Evolutionary conservation across 495 filamentous ascomycete species (phyloP).

Genomic region (Tuber borchii): DNA sequence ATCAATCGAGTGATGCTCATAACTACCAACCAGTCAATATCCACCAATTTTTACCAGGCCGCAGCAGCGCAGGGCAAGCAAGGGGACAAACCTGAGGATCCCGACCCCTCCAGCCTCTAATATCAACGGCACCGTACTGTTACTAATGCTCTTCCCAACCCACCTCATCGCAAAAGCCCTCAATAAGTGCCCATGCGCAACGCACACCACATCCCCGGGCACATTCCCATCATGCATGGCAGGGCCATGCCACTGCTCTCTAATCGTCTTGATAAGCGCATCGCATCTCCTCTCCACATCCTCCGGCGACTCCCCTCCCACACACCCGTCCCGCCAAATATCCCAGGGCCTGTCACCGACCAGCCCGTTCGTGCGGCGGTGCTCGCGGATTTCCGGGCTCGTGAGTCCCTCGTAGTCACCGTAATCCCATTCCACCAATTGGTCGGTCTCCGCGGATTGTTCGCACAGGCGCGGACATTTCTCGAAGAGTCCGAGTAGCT

Average conservation of each 20-base stretch:
- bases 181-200: slow-evolving; percentile 78
- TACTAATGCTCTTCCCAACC: slow-evolving; percentile 58
- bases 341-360: slow-evolving; percentile 59
- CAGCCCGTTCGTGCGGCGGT: slow-evolving; percentile 56
- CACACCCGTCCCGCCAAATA: slow-evolving; percentile 59
- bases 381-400: slow-evolving; percentile 58
- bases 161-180: slow-evolving; percentile 88
- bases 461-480: slow-evolving; percentile 25
- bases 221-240: slow-evolving; percentile 31
- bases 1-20: slow-evolving; percentile 61
- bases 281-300: slow-evolving; percentile 67
- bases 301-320: slow-evolving; percentile 48
- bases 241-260: slow-evolving; percentile 46
- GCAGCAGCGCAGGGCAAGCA: background rate
- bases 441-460: slow-evolving; percentile 53
- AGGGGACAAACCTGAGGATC: slow-evolving; percentile 50
- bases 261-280: slow-evolving; percentile 66
- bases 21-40: slow-evolving; percentile 42
- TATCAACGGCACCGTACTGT: slow-evolving; percentile 54
- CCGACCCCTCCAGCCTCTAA: slow-evolving; percentile 79
- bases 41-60: background rate
- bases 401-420: slow-evolving; percentile 92
- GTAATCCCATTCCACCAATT: slow-evolving; percentile 91
- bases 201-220: slow-evolving; percentile 57
- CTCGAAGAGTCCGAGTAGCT: slow-evolving; percentile 61